These are phyloP conservation scores for Aurantiochytrium sp. DNA, from an alignment of 108 stramenopile species.

Conservation along the genomic window DNA sequence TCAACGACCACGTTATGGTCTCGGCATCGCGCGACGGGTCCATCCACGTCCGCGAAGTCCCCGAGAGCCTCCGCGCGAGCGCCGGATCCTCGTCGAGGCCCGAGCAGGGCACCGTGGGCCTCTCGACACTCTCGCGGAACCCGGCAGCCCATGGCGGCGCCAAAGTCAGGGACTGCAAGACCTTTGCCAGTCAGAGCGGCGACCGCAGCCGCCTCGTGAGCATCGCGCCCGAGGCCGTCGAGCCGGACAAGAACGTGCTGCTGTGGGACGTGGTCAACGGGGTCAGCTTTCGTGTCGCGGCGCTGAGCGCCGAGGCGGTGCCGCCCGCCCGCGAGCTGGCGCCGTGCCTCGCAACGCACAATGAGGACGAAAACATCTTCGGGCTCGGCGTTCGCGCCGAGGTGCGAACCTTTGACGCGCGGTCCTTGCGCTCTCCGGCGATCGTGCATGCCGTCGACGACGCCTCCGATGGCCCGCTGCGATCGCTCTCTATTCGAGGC, in stretches of 20 bases:
- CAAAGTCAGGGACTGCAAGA: not conserved
- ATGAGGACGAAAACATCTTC: not conserved
- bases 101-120: not conserved
- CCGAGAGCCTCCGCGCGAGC: too few relatives aligned
- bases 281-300: too few relatives aligned
- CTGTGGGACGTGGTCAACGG: not conserved
- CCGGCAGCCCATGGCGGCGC: not conserved
- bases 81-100: not conserved
- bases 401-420: not conserved
- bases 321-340: not conserved
- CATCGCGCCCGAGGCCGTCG: not conserved
- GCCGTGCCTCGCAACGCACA: not conserved
- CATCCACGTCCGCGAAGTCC: not conserved
- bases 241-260: not conserved
- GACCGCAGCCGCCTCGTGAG: not conserved
- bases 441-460: not conserved
- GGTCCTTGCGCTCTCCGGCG: not conserved
- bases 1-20: not conserved
- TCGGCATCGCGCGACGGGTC: not conserved
- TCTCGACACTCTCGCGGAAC: not conserved
- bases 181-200: not conserved
- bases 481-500: not conserved
- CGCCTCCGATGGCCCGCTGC: not conserved
- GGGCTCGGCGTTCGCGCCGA: not conserved
- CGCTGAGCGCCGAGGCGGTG: not conserved